These are phyloP conservation scores for Jacaranda copaia DNA, from an alignment of 257 asterid genomes.

Conservation along the genomic window DNA sequence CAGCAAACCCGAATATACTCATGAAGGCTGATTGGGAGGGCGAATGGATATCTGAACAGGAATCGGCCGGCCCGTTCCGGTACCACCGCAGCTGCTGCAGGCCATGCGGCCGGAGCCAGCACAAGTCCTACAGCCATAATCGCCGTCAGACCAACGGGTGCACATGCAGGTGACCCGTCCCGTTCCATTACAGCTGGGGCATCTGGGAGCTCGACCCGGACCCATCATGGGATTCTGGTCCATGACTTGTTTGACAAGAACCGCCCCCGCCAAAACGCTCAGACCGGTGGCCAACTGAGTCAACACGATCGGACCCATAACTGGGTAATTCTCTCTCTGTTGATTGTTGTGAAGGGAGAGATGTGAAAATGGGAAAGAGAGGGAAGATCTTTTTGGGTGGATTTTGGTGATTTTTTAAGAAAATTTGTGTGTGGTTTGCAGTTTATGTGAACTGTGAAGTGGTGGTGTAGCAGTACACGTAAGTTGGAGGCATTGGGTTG, in stretches of 20 bases:
- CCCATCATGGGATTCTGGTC: conserved; percentile 76
- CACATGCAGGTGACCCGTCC: conserved; percentile 88
- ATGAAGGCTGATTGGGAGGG: conserved; percentile 57
- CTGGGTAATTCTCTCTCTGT: background rate
- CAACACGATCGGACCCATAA: conserved; percentile 76
- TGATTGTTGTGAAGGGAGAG: background rate
- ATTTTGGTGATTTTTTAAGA: conserved; percentile 19
- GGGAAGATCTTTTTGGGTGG: conserved; percentile 19
- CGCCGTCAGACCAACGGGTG: conserved; percentile 95
- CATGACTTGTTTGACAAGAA: conserved; percentile 66
- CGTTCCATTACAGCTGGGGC: conserved; percentile 86
- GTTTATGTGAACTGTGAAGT: conserved; percentile 53
- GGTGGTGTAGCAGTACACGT: conserved; percentile 73
- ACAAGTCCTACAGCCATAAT: conserved; percentile 88
- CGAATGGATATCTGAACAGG: conserved; percentile 83
- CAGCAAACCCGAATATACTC: conserved; percentile 45
- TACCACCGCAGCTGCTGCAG: conserved; percentile 88
- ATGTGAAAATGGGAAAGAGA: conserved; percentile 25
- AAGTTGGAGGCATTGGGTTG: conserved; percentile 39
- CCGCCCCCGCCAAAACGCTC: conserved; percentile 67
- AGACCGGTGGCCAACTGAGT: conserved; percentile 67
- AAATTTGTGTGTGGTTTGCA: conserved; percentile 8
- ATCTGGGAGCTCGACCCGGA: conserved; percentile 71
- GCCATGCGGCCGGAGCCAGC: conserved; percentile 93
- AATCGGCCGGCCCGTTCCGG: conserved; percentile 89